Conservation (phyloP, 1,284 basidiomycete genomes). For the Ceratobasidium sp. region DNA sequence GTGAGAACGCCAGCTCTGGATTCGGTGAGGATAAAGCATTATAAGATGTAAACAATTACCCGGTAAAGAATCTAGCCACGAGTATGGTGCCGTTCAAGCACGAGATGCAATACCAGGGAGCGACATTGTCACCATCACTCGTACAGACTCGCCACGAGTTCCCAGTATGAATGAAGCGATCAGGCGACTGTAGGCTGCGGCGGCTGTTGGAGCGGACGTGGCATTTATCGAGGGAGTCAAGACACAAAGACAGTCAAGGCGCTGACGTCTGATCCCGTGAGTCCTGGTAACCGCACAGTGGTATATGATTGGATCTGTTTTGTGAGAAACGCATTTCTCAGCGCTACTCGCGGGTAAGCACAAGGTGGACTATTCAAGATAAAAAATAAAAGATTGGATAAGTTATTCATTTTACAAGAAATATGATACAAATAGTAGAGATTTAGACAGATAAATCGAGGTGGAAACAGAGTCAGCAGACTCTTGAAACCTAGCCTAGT, state of each 20-base stretch:
- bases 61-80: conserved; percentile 79
- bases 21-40: conserved; percentile 79
- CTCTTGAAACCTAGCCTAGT: background rate
- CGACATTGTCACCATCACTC: conserved; percentile 81
- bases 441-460: too few species aligned
- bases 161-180: conserved; percentile 83
- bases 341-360: too few species aligned
- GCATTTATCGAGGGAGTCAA: conserved; percentile 86
- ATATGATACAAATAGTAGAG: too few species aligned
- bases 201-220: conserved; percentile 79
- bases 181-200: conserved; percentile 70
- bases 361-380: too few species aligned
- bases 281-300: background rate
- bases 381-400: too few species aligned
- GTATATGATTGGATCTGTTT: background rate
- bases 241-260: conserved; percentile 69
- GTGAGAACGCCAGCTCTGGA: too few species aligned
- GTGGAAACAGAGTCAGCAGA: background rate
- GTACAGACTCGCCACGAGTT: conserved; percentile 82
- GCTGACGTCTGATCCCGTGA: conserved; percentile 69
- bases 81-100: conserved; percentile 80
- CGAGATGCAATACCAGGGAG: conserved; percentile 72
- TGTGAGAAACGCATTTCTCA: too few species aligned
- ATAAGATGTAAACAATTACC: conserved; percentile 82
- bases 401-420: too few species aligned